Conservation (phyloP, 257 asterid genomes). For the Ballota nigra region DNA sequence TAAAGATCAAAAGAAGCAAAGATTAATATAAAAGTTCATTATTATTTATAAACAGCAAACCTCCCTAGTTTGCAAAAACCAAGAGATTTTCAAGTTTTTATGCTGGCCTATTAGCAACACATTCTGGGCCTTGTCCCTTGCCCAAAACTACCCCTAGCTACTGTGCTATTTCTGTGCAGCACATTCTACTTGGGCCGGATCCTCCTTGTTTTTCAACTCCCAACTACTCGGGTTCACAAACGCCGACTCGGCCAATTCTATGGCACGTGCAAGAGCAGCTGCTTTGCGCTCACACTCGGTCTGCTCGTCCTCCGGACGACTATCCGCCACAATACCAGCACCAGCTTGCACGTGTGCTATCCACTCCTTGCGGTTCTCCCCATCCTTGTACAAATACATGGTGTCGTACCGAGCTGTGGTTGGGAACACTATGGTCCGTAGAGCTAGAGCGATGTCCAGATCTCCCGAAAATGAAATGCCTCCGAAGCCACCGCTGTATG, state of each 20-base stretch:
- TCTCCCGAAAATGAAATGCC: slow-evolving; percentile 78
- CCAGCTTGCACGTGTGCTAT: slow-evolving; percentile 87
- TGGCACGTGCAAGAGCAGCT: slow-evolving; percentile 68
- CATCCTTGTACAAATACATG: slow-evolving; percentile 55
- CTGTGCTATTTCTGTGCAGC: slow-evolving; percentile 9
- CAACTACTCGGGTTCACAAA: slow-evolving; percentile 38
- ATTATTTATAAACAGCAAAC: neutral
- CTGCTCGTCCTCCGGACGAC: slow-evolving; percentile 74
- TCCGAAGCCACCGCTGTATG: slow-evolving; percentile 92
- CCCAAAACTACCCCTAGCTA: slow-evolving; percentile 25
- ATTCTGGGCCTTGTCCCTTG: slow-evolving; percentile 9
- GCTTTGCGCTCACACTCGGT: slow-evolving; percentile 78
- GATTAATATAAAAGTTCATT: neutral
- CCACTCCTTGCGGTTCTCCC: slow-evolving; percentile 64
- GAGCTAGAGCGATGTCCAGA: slow-evolving; percentile 76
- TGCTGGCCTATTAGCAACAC: neutral
- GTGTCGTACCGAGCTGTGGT: slow-evolving; percentile 54
- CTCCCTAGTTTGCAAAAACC: neutral
- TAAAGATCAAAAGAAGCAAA: neutral
- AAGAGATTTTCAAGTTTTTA: neutral
- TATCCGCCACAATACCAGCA: slow-evolving; percentile 89
- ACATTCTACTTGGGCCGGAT: neutral
- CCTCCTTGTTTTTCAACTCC: slow-evolving; percentile 4
- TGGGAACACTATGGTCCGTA: slow-evolving; percentile 75
- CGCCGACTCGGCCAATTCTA: slow-evolving; percentile 77